phyloP scores from a whole-genome alignment of 2,329 filamentous ascomycete species.

The Ceratocystis destructans region DNA sequence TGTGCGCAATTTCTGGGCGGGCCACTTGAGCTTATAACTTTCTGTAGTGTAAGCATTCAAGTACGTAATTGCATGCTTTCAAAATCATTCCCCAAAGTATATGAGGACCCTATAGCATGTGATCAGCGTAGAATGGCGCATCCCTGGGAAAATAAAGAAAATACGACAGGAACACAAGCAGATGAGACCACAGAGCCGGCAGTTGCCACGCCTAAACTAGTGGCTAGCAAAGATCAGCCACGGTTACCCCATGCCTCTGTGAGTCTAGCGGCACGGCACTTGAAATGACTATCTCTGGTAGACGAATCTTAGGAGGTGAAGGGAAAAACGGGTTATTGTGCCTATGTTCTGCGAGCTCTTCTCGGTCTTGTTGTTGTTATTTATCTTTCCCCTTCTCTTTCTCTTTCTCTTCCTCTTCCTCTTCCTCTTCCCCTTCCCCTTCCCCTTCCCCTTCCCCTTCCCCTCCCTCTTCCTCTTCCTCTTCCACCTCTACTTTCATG shows the following conservation, averaged over 20 bases:
- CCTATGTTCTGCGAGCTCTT: background rate
- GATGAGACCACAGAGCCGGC: background rate
- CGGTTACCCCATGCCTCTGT: background rate
- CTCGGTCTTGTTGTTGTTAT: background rate
- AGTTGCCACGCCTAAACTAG: background rate
- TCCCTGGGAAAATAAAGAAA: background rate
- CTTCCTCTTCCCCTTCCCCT: too few species aligned
- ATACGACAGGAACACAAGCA: background rate
- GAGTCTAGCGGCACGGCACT: background rate
- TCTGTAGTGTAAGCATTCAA: background rate
- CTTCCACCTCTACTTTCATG: too few species aligned
- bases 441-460: too few species aligned
- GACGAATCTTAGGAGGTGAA: background rate
- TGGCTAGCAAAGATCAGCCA: background rate
- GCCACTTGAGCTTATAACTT: background rate
- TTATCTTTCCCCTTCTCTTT: too few species aligned
- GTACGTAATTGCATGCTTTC: background rate
- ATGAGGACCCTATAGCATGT: background rate
- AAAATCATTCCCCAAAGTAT: background rate
- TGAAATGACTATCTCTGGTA: background rate
- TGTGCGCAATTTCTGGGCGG: background rate
- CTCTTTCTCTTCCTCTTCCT: too few species aligned
- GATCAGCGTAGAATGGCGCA: background rate
- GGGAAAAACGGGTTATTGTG: background rate
- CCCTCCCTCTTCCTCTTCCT: too few species aligned